Evolutionary conservation across 495 filamentous ascomycete genomes (phyloP).

Genomic region (Daldinia vernicosa): DNA sequence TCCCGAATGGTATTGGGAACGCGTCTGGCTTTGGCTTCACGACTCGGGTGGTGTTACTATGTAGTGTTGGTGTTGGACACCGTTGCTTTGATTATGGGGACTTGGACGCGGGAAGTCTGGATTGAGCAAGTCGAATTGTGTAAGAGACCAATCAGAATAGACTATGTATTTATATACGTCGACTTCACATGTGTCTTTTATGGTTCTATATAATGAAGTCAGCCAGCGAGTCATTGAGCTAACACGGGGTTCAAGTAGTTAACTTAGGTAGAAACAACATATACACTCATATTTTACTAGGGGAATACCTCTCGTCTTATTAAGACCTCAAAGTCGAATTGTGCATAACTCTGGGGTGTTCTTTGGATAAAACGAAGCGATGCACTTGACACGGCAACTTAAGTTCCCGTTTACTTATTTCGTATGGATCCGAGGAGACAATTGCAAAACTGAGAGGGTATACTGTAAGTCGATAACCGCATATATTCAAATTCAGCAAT

Average conservation of each 20-base stretch:
- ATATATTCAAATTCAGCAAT: no score
- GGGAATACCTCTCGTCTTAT: no score
- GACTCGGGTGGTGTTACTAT: constrained; percentile 7
- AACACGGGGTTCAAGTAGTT: no score
- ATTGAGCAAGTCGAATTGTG: constrained; percentile 19
- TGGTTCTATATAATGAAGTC: no score
- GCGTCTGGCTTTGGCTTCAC: constrained; percentile 2
- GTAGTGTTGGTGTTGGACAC: constrained; percentile 2
- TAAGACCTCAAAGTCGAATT: no score
- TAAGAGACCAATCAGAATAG: background rate
- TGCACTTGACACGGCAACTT: background rate
- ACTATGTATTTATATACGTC: no score
- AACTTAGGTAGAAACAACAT: no score
- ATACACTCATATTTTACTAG: no score
- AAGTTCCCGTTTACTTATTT: background rate
- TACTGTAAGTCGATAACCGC: background rate
- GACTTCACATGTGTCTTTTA: no score
- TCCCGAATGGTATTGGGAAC: constrained; percentile 22
- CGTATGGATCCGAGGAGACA: background rate
- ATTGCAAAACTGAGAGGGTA: background rate
- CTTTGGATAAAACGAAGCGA: background rate
- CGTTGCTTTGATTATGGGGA: constrained; percentile 11
- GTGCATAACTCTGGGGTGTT: background rate
- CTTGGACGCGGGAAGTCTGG: background rate
- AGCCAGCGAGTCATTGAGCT: no score